phyloP scores from a whole-genome alignment of 1,284 basidiomycete genomes.

The Apiotrichum veenhuisii region DNA sequence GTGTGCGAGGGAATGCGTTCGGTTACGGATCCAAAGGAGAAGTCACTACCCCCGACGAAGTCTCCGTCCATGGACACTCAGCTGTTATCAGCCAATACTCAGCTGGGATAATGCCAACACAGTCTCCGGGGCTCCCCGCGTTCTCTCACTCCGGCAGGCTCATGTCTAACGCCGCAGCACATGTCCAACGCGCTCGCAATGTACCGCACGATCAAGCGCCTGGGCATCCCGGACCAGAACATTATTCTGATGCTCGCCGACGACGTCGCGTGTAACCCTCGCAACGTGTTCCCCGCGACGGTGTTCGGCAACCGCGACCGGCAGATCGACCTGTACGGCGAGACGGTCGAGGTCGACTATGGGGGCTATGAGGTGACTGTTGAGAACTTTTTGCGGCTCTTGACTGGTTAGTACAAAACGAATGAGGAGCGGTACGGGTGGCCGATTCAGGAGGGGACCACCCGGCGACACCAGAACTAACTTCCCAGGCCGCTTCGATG shows the following conservation, averaged over 20 bases:
- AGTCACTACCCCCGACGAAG: neutral
- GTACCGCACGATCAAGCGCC: conserved; percentile 96
- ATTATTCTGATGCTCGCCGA: conserved; percentile 99
- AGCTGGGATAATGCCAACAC: too few species aligned
- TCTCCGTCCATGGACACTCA: neutral
- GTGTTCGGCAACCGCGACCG: conserved; percentile 80
- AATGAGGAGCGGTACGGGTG: neutral
- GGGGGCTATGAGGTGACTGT: conserved; percentile 96
- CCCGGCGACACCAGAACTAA: too few species aligned
- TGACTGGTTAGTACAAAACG: conserved; percentile 67
- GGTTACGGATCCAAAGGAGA: neutral
- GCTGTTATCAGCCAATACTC: too few species aligned
- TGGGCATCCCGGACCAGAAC: conserved; percentile 96
- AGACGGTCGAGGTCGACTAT: conserved; percentile 97
- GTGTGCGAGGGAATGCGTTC: neutral
- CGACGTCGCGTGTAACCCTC: conserved; percentile 88
- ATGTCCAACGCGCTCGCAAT: conserved; percentile 98
- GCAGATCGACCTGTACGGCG: conserved; percentile 85
- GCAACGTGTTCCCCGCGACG: conserved; percentile 86
- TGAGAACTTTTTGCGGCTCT: conserved; percentile 85
- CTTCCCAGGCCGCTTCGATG: conserved; percentile 63
- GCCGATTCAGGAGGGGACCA: too few species aligned
- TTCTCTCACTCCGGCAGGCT: too few species aligned
- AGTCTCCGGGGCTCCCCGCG: too few species aligned
- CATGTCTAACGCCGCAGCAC: conserved; percentile 61